Percentiles rank a stretch among this genome's conserved stretches.
phyloP scores from a whole-genome alignment of 305 asterid species.

The Solanum hybrid region DNA sequence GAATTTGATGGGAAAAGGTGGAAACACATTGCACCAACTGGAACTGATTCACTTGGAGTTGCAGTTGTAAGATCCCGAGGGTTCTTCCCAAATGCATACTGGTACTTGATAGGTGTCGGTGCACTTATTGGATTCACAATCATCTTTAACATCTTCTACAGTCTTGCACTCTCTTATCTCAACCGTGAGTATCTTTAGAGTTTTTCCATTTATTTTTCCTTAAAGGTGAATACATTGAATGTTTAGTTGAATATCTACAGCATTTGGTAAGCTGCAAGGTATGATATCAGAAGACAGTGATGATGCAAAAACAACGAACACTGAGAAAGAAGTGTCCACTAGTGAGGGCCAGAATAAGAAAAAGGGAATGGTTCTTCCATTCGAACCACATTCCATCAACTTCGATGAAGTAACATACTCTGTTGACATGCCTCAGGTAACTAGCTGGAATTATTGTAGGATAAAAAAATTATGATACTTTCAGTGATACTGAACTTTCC shows the following conservation, averaged over 20 bases:
- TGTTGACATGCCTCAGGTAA: constrained; percentile 25
- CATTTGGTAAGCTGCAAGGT: constrained; percentile 14
- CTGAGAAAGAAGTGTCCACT: background rate
- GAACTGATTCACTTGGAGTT: background rate
- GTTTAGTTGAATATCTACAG: background rate
- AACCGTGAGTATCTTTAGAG: background rate
- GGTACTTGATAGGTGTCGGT: background rate
- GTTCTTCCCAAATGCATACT: background rate
- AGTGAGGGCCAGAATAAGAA: constrained; percentile 2
- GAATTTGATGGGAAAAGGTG: constrained; percentile 63
- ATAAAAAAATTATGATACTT: background rate
- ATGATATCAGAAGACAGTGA: background rate
- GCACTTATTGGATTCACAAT: background rate
- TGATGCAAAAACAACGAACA: background rate
- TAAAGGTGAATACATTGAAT: background rate
- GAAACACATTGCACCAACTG: constrained; percentile 11
- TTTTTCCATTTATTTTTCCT: background rate
- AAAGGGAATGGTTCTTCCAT: constrained; percentile 21
- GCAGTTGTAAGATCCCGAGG: background rate
- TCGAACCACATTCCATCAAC: constrained; percentile 19
- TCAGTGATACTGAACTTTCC: background rate
- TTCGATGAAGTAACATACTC: constrained; percentile 17
- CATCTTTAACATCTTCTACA: background rate
- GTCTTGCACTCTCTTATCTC: background rate
- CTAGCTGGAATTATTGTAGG: background rate